Evolutionary conservation across 768 basidiomycete genomes (phyloP), one percentile per base, ranked within the genome.

Genomic region (Rhodocollybia butyracea): DNA sequence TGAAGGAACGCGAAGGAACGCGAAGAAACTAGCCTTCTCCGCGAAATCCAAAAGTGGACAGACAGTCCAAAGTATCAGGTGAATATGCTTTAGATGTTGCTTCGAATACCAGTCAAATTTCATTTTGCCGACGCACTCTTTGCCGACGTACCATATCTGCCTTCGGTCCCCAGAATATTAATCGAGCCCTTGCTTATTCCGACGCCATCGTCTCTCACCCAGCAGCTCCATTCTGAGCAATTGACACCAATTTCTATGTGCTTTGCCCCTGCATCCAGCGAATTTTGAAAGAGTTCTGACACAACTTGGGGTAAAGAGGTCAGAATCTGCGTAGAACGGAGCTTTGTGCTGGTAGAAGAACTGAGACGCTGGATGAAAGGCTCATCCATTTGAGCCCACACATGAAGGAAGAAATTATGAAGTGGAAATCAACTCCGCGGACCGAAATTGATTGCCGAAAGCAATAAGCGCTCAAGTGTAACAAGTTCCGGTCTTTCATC

Each of bases 261-360:
- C 15, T 69, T 74, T 0, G 94, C 84, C 27, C 76, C 76, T 2
- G 95, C 91, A 62, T 98, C 96, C 8, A 98, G 76, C 2, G 91
- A 79, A 67, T 98, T 98, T 67, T 95, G 94, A 11, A 94, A 68
- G 32, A 98, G 82, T 69, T 98, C 94, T 2, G 85, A 86, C 21
- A 95, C 74, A 55, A 95, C 76, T 65, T 89, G 84, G 7, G 88
- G 77, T 26, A 97, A 66, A 5, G 92, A 89, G 0, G 92, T 92
- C 57, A 98, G 71, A 59, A 95, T 85, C 63, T 91, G 83, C 0
- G 90, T 82, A 2, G 94, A 94, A 40, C 95, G 85, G 42, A 98
- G 75, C 61, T 77, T 84, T 21, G 82, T 75, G 42, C 82, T 85
- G 5, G 90, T 91, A n/a, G 75, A 71, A 17, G 63, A 66, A 42